phyloP scores from a whole-genome alignment of 441 rosid genomes.

The Populus hybrid region DNA sequence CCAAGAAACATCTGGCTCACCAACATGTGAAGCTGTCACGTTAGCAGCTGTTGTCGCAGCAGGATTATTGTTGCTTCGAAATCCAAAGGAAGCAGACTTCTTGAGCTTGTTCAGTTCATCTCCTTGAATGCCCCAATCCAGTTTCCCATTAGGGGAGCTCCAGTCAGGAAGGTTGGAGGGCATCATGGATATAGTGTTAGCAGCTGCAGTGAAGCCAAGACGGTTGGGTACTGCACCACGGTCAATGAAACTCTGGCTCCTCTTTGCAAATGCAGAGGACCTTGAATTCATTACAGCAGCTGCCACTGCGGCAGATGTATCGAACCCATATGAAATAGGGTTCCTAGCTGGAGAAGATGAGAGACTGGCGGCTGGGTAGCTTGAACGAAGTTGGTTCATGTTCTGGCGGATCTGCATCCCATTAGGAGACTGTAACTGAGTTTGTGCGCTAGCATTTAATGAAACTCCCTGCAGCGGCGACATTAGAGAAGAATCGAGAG shows the following conservation, averaged over 20 bases:
- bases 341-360: slow-evolving; percentile 55
- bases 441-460: slow-evolving; percentile 30
- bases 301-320: slow-evolving; percentile 81
- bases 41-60: slow-evolving; percentile 12
- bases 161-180: slow-evolving; percentile 58
- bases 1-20: too few relatives aligned
- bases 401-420: slow-evolving; percentile 56
- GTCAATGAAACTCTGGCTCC: slow-evolving; percentile 87
- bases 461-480: slow-evolving; percentile 51
- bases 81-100: slow-evolving; percentile 80
- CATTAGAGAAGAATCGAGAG: slow-evolving; percentile 54
- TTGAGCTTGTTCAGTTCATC: slow-evolving; percentile 78
- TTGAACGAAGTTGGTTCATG: slow-evolving; percentile 61
- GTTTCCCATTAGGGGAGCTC: slow-evolving; percentile 76
- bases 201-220: slow-evolving; percentile 43
- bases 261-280: slow-evolving; percentile 70
- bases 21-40: slow-evolving; percentile 17
- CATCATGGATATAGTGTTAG: slow-evolving; percentile 40
- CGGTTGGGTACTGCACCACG: slow-evolving; percentile 44
- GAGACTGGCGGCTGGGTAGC: slow-evolving; percentile 46
- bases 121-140: slow-evolving; percentile 86
- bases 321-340: slow-evolving; percentile 52
- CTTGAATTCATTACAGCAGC: slow-evolving; percentile 87
- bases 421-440: slow-evolving; percentile 61
- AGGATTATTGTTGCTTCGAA: slow-evolving; percentile 38